Conservation (phyloP, 805 yeast genomes). For the Tetrapisispora phaffii region DNA sequence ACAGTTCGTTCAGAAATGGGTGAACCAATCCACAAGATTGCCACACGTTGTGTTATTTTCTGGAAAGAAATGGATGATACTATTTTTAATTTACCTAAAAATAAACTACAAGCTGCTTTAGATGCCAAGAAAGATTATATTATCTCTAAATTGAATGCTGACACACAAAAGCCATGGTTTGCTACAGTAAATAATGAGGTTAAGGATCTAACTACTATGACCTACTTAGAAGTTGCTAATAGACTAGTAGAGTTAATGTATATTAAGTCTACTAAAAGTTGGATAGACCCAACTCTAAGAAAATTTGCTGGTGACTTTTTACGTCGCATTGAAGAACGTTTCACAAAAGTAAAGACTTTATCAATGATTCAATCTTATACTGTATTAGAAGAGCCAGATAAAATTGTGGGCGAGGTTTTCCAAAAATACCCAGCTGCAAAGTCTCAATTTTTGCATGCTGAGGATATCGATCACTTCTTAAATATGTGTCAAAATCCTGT, state of each 20-base stretch:
- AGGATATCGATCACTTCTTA: slow-evolving; percentile 89
- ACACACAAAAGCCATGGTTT: slow-evolving; percentile 97
- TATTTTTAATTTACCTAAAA: slow-evolving; percentile 82
- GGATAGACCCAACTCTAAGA: slow-evolving; percentile 84
- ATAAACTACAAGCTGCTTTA: slow-evolving; percentile 72
- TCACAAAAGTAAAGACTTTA: slow-evolving; percentile 45
- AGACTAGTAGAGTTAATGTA: slow-evolving; percentile 84
- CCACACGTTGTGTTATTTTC: slow-evolving; percentile 93
- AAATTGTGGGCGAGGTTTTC: slow-evolving; percentile 50
- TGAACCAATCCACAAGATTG: slow-evolving; percentile 97
- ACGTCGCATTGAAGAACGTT: slow-evolving; percentile 96
- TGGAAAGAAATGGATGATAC: slow-evolving; percentile 98
- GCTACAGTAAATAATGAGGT: slow-evolving; percentile 63
- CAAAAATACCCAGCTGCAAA: slow-evolving; percentile 63
- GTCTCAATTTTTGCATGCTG: slow-evolving; percentile 81
- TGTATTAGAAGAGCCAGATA: slow-evolving; percentile 57
- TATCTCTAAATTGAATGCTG: slow-evolving; percentile 77
- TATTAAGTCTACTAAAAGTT: slow-evolving; percentile 63
- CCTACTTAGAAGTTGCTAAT: slow-evolving; percentile 80
- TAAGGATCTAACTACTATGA: slow-evolving; percentile 91
- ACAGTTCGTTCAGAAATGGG: slow-evolving; percentile 99
- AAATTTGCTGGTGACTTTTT: slow-evolving; percentile 78
- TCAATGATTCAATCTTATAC: slow-evolving; percentile 69
- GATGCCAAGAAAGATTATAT: slow-evolving; percentile 78
- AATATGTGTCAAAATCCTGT: slow-evolving; percentile 68